Conservation (phyloP, 768 basidiomycete species). For the Jaapia argillacea region DNA sequence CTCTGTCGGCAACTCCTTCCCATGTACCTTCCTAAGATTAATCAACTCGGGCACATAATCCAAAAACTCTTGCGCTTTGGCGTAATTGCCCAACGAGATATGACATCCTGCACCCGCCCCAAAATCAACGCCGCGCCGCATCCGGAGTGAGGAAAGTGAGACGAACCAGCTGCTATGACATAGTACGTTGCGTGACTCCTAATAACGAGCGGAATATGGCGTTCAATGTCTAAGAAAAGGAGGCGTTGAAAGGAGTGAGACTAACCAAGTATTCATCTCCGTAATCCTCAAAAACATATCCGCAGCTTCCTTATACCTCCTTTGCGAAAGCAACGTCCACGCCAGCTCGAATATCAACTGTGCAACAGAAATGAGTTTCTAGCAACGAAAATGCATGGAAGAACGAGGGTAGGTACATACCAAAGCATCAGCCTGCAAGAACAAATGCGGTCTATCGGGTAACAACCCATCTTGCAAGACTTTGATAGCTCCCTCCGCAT, state of each 20-base stretch:
- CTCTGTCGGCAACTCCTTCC: conserved; percentile 68
- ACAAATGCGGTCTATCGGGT: conserved; percentile 41
- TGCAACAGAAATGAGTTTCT: neutral
- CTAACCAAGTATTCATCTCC: conserved; percentile 61
- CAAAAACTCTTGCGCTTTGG: conserved; percentile 49
- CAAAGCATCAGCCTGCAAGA: conserved; percentile 65
- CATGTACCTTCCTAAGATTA: conserved; percentile 49
- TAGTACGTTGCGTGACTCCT: conserved; percentile 78
- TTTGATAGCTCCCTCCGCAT: conserved; percentile 55
- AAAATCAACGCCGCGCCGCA: neutral
- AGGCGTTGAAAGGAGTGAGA: conserved; percentile 1
- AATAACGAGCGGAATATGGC: no score
- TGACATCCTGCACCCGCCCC: conserved; percentile 40
- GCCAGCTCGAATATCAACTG: conserved; percentile 72
- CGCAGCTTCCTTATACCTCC: conserved; percentile 58
- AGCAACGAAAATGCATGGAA: neutral
- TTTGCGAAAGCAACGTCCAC: conserved; percentile 59
- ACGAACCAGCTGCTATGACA: conserved; percentile 58
- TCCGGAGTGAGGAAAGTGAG: neutral
- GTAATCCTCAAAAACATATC: conserved; percentile 55
- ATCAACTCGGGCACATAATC: conserved; percentile 53
- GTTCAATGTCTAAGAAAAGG: no score
- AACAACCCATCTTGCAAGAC: conserved; percentile 50
- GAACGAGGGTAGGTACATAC: conserved; percentile 24
- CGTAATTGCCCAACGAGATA: conserved; percentile 41